phyloP scores from a whole-genome alignment of 352 stramenopile species.

The Phytopythium sindhum region DNA sequence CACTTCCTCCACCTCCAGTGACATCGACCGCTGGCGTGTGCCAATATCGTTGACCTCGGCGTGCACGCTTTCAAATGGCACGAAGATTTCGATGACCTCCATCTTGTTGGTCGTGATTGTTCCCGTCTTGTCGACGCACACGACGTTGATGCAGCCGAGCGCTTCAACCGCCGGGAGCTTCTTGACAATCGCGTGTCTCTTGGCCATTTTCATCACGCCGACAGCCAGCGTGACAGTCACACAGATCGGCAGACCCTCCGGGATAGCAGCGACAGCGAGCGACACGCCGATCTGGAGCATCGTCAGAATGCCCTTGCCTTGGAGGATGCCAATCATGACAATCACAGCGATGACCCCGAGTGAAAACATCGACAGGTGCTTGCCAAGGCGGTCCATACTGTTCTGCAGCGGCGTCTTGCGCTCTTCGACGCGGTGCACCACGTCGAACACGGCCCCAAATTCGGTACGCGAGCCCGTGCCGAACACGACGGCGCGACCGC shows the following conservation, averaged over 20 bases:
- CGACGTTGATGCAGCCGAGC: constrained; percentile 91
- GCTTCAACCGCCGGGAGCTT: constrained; percentile 82
- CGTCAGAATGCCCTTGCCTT: constrained; percentile 91
- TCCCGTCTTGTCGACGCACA: constrained; percentile 94
- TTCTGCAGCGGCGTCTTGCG: constrained; percentile 93
- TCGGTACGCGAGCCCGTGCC: constrained; percentile 93
- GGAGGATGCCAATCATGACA: constrained; percentile 89
- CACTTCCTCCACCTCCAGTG: not conserved
- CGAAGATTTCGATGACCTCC: constrained; percentile 80
- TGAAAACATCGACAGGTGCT: constrained; percentile 92
- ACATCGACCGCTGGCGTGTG: constrained; percentile 15
- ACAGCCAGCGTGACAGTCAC: constrained; percentile 79
- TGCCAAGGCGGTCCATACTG: constrained; percentile 95
- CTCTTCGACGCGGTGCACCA: constrained; percentile 92
- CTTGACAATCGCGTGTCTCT: constrained; percentile 84
- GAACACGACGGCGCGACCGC: constrained; percentile 92
- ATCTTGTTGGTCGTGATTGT: constrained; percentile 93
- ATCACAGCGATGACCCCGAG: constrained; percentile 94
- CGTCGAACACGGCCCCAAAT: constrained; percentile 95
- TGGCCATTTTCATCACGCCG: constrained; percentile 86
- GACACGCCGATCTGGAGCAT: constrained; percentile 97
- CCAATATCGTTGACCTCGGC: constrained; percentile 66
- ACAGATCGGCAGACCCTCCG: constrained; percentile 76
- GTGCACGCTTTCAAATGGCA: constrained; percentile 72
- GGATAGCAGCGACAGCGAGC: constrained; percentile 72